Base-by-base conservation (phyloP, 306 rosid species). In the Cucurbita moschata region DNA sequence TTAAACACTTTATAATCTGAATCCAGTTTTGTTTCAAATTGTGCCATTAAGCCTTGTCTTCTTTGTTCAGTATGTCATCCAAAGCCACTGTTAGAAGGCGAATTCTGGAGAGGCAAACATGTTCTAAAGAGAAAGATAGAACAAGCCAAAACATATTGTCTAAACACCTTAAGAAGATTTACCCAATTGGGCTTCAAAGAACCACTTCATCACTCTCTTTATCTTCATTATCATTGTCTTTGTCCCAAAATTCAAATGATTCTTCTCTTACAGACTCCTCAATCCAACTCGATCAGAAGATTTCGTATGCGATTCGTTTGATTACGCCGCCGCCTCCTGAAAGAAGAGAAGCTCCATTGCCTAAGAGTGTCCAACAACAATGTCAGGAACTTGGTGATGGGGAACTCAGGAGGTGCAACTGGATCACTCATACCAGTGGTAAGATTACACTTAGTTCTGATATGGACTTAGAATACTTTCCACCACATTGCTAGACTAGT, bases 161-260 rank as follows among this genome's bases (percentile, higher is more conserved):
- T 21, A 89, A 82, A 81, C 82, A 74, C 67, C 78, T 94, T 3
- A 94, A 91, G 89, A 91, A 87, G 86, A 84, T 94, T 73, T 94
- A 94, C 83, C 99, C 99, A 43, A 85, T 94, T 77, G 97, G 96
- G 18, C 88, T 94, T 62, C 96, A 94, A 57, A 89, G 81, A 82
- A 94, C 95, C 88, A 72, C 77, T 74, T 94, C 96, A 16, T 88
- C 96, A 30, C 44, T 83, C 14, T 93, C 98, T 68, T 69, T 86
- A 8, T 76, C 77, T 16, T 94, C 97, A 10, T 12, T 90, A 4
- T 64, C 71, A n/a, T 64, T 88, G 64, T 94, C 99, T 71, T 71
- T 91, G 84, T 94, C 99, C 21, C 96, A 94, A 68, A 94, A 91
- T 67, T 94, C 97, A 37, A 88, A 85, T 56, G 99, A 94, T 78